Conservation (phyloP, 176 grass and related monocot genomes). For the Juncus effusus region DNA sequence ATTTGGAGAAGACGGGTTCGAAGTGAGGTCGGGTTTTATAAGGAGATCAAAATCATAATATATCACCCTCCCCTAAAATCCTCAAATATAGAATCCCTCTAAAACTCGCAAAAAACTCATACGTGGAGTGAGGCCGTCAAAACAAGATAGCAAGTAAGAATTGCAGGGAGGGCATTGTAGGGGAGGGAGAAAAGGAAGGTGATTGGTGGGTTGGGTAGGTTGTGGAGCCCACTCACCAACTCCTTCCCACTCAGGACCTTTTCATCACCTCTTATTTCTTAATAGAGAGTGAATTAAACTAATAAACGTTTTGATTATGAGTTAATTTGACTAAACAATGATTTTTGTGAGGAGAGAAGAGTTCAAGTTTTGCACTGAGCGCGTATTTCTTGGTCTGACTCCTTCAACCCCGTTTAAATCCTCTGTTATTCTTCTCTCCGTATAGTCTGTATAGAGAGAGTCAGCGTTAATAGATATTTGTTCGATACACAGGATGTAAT, state of each 20-base stretch:
- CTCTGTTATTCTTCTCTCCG: too few species aligned
- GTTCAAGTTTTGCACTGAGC: too few species aligned
- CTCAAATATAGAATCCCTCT: background rate
- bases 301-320: constrained; percentile 11
- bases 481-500: too few species aligned
- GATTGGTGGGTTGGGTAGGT: constrained; percentile 19
- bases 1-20: constrained; percentile 5
- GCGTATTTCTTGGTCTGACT: too few species aligned
- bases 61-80: background rate
- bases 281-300: constrained; percentile 2
- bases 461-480: too few species aligned
- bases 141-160: too few species aligned
- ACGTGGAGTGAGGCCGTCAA: too few species aligned
- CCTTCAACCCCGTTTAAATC: too few species aligned
- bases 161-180: background rate
- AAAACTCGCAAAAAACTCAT: too few species aligned
- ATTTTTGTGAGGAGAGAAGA: too few species aligned
- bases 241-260: background rate
- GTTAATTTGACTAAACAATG: too few species aligned
- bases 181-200: background rate
- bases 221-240: constrained; percentile 15
- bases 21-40: constrained; percentile 10
- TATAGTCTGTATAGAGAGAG: too few species aligned
- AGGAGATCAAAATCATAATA: constrained; percentile 4
- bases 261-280: constrained; percentile 14